A percentile compares a stretch with the other conserved stretches of the same genome.
phyloP scores from a whole-genome alignment of 139 green algal species.

The Tetradesmus obliquus region DNA sequence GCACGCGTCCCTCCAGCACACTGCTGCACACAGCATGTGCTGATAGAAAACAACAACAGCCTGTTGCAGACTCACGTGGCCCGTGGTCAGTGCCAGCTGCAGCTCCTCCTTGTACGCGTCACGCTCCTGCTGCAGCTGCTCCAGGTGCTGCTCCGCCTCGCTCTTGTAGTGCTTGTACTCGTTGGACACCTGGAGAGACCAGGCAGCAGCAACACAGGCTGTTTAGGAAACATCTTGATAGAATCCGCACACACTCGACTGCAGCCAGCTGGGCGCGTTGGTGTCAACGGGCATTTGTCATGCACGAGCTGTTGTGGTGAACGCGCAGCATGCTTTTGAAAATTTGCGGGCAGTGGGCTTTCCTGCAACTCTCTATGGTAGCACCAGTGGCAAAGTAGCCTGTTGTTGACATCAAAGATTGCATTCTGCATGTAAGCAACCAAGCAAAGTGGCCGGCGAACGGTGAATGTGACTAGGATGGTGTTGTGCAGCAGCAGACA shows the following conservation, averaged over 20 bases:
- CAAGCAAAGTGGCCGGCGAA: not conserved
- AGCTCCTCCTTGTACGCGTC: slow-evolving; percentile 1
- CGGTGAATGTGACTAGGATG: too few relatives aligned
- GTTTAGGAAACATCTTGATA: not conserved
- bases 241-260: too few relatives aligned
- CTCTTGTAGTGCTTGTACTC: slow-evolving; percentile 27
- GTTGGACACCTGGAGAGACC: slow-evolving; percentile 27
- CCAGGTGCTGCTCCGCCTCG: slow-evolving; percentile 19
- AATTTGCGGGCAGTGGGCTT: too few relatives aligned
- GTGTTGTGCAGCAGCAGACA: not conserved
- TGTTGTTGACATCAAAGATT: too few relatives aligned
- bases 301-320: too few relatives aligned
- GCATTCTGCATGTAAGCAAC: not conserved
- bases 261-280: too few relatives aligned
- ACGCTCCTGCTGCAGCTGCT: slow-evolving; percentile 23
- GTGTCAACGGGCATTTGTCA: too few relatives aligned
- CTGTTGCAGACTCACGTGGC: not conserved
- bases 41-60: not conserved
- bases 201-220: not conserved
- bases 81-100: not conserved
- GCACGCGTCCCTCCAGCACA: not conserved
- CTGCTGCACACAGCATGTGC: not conserved
- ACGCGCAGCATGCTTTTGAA: too few relatives aligned
- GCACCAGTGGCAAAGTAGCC: too few relatives aligned
- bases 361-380: too few relatives aligned